These are phyloP conservation scores for Boletus patriciae DNA, from an alignment of 768 basidiomycete genomes.

Conservation along the genomic window DNA sequence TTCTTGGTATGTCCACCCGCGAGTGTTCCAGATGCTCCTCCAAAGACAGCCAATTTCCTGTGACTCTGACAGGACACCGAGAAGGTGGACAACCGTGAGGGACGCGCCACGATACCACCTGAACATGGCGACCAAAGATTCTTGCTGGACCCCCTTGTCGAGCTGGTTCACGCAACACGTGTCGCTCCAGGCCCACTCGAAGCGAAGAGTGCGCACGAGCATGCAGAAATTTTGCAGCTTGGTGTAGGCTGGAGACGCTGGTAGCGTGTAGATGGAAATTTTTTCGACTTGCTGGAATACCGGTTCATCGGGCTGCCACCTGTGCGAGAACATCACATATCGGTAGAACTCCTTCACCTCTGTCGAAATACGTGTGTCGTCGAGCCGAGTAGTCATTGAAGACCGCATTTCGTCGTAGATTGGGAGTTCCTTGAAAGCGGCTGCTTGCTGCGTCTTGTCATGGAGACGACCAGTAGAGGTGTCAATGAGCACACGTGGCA, in stretches of 20 bases:
- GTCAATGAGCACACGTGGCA: constrained; percentile 11
- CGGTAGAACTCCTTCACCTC: constrained; percentile 8
- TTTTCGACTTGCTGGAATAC: constrained; percentile 1
- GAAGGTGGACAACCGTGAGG: constrained; percentile 16
- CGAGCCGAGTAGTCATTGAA: constrained; percentile 1
- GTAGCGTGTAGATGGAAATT: constrained; percentile 7
- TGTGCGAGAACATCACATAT: constrained; percentile 15
- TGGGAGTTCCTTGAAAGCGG: constrained; percentile 3
- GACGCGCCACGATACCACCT: constrained; percentile 10
- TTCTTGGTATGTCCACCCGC: constrained; percentile 11
- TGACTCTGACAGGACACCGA: not conserved
- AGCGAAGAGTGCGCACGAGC: not conserved
- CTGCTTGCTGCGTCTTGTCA: constrained; percentile 11
- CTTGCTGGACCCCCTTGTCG: constrained; percentile 2
- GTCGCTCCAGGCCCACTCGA: constrained; percentile 18
- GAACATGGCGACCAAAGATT: constrained; percentile 19
- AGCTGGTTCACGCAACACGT: constrained; percentile 11
- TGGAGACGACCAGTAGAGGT: constrained; percentile 3
- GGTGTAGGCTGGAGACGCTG: not conserved
- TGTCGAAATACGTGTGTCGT: constrained; percentile 2
- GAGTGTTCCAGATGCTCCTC: constrained; percentile 17
- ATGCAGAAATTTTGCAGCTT: constrained; percentile 12
- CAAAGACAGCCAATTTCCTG: not conserved
- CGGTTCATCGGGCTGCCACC: constrained; percentile 8
- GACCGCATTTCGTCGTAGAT: constrained; percentile 3